These are phyloP conservation scores for Acanthamoeba quina DNA, from an alignment of 208 protist species.

Conservation along the genomic window DNA sequence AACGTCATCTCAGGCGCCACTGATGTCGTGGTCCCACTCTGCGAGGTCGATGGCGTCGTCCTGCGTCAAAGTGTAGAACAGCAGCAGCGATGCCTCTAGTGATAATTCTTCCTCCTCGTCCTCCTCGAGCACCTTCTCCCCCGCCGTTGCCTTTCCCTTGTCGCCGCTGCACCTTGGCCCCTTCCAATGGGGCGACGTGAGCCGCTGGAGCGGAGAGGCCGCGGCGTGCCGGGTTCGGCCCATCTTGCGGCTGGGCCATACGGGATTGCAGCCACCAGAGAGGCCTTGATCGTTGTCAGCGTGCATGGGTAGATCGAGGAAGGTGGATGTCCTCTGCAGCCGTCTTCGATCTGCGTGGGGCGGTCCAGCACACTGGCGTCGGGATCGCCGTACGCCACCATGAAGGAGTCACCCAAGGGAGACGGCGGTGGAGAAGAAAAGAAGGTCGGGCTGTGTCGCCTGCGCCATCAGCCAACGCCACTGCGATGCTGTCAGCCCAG, in stretches of 20 bases:
- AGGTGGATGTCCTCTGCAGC: neutral
- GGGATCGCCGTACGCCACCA: neutral
- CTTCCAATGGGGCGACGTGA: too few species aligned
- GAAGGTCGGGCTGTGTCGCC: too few species aligned
- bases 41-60: neutral
- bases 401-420: neutral
- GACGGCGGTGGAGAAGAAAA: neutral
- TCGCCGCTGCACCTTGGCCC: too few species aligned
- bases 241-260: too few species aligned
- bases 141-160: neutral
- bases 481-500: too few species aligned
- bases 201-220: too few species aligned
- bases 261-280: too few species aligned
- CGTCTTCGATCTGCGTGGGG: neutral
- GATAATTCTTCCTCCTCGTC: neutral
- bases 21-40: neutral
- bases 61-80: slow-evolving; percentile 10
- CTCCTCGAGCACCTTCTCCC: neutral
- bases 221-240: neutral
- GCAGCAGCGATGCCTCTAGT: neutral
- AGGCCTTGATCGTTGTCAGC: too few species aligned
- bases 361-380: neutral
- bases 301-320: neutral
- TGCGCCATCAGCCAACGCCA: too few species aligned
- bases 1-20: neutral